Base-by-base conservation (phyloP, 768 basidiomycete genomes). In the Favolaschia claudopus region DNA sequence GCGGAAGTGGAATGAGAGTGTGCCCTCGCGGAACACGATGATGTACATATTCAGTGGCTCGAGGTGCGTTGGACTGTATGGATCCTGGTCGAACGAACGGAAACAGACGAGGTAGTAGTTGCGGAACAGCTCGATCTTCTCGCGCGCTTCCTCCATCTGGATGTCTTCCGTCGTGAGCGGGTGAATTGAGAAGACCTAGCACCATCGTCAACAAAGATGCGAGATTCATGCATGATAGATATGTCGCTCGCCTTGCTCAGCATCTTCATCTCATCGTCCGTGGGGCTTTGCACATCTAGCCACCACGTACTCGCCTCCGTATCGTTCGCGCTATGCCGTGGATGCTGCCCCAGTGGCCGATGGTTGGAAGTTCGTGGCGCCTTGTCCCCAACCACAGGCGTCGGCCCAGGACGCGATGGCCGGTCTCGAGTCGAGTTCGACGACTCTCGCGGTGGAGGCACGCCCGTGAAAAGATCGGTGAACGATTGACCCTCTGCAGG, bases 41-140 rank as follows among this genome's bases (percentile, higher is more conserved):
- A 99, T 96, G 76, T 99, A 99, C 96, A 98, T 99, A 77, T 99
- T 99, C 63, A 99, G 81, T 15, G 97, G 97, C 73, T 99, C 96
- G 42, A 99, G 88, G 73, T 99, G 89, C 2, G 95, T 99, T 17
- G 96, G 95, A 68, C 92, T 94, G 78, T 98, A 98, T 22, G 89
- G 91, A 74, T 99, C 97, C 79, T 99, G 97, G 75, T 99, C 97
- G 78, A 99, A 99, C 63, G 94, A 92, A 62, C 97, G 90, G 82
- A 99, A 99, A 82, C 96, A 99, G 60, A 99, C 97, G 50, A 99
- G 87, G 73, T 98, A 99, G 74, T 99, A 99, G 72, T 96, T 96
- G 52, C 96, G 85, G 84, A 99, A 99, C 19, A 99, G 86, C 73
- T 99, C 97, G 67, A 99, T 99, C 82, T 99, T 99, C 79, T 99